Base-by-base conservation (phyloP, 75 land plant genomes). In the Pinus tabuliformis region DNA sequence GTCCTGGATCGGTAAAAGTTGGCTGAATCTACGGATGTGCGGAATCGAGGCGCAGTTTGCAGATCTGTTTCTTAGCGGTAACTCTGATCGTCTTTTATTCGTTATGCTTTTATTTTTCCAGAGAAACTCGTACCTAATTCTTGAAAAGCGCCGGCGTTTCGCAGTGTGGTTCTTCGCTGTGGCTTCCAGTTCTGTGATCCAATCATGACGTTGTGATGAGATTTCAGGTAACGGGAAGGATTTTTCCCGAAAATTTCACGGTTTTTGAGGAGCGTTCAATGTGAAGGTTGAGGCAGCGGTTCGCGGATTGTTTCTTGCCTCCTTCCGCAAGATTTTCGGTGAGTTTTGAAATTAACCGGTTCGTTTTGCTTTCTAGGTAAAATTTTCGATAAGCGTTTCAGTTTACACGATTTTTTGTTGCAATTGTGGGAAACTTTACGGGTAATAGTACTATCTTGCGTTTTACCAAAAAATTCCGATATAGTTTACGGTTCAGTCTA, bases 21-120 rank as follows among this genome's bases (percentile, higher is more conserved):
- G 54, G 54, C 54, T 49, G 54, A 49, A 49, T 49, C 54, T 49
- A 49, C 54, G 54, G 54, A 49, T 49, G 54, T 11, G 12, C 9
- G 54, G 54, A 49, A 9, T 49, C 54, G 11, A 42, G 1, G 20
- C 72, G 72, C 52, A 45, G 42, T 68, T 68, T 39, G 54, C 21
- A 68, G 72, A 68, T 68, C 72, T 68, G 49, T 37, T 39, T 68
- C 42, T 68, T 13, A n/a, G 22, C 72, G 11, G 36, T n/a, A 42
- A 49, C 54, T 49, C 54, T 68, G 42, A 68, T 39, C 39, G 68
- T 36, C 42, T 36, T 64, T 17, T 17, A 33, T 39, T 9, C 39
- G 54, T 39, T 20, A 33, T 30, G 39, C 36, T 36, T 17, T 7
- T 17, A 42, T 37, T 17, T 30, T 16, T 6, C 39, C 36, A n/a